These are phyloP conservation scores for Ampelocalamus luodianensis DNA, from an alignment of 176 grass and related monocot genomes.

Conservation along the genomic window DNA sequence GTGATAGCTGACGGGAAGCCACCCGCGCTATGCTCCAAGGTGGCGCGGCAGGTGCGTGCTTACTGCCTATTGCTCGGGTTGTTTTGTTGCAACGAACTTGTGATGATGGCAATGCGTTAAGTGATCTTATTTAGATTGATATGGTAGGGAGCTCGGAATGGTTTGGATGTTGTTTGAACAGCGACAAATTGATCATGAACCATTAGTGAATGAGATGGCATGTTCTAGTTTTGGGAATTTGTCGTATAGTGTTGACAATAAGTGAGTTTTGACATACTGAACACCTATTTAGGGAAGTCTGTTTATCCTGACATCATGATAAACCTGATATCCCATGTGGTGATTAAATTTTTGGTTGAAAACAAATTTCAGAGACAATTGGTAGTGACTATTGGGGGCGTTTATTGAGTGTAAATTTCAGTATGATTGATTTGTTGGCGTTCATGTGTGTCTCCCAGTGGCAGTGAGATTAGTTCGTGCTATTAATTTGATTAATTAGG, in stretches of 20 bases:
- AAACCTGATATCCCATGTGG: background rate
- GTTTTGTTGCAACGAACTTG: constrained; percentile 10
- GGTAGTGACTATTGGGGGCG: background rate
- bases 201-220: constrained; percentile 27
- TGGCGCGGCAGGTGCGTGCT: constrained; percentile 80
- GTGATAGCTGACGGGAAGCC: constrained; percentile 93
- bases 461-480: constrained; percentile 15
- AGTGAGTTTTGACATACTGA: background rate
- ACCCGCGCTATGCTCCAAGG: constrained; percentile 82
- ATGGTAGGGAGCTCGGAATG: background rate
- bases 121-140: constrained; percentile 15
- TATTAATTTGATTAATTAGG: constrained; percentile 17
- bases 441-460: constrained; percentile 10
- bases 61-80: constrained; percentile 38
- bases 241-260: background rate
- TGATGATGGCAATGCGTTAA: background rate
- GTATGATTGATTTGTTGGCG: background rate
- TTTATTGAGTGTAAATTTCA: background rate
- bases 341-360: constrained; percentile 14
- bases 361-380: constrained; percentile 1
- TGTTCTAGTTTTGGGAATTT: constrained; percentile 27
- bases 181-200: background rate
- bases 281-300: background rate
- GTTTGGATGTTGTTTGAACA: constrained; percentile 8
- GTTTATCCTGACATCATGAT: constrained; percentile 11